A percentile compares a stretch with the other conserved stretches of the same genome.
phyloP scores from a whole-genome alignment of 2,329 filamentous ascomycete species.

The Verticillium tricorpus region DNA sequence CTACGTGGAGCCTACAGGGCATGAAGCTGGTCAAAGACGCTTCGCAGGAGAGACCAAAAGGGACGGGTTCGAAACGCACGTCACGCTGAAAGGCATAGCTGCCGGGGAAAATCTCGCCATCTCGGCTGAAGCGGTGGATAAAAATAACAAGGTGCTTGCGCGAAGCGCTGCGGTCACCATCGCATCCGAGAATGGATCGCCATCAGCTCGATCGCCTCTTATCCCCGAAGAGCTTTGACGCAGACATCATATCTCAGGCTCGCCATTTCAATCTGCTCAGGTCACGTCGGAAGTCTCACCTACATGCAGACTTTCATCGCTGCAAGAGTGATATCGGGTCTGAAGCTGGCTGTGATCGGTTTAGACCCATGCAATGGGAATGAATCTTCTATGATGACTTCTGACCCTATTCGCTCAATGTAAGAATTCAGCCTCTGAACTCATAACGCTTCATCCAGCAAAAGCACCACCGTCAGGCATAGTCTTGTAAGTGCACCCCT shows the following conservation, averaged over 20 bases:
- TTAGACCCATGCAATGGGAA: no score
- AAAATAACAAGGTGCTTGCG: neutral
- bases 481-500: slow-evolving; percentile 7
- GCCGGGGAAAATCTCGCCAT: neutral
- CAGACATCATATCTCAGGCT: no score
- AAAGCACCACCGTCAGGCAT: neutral
- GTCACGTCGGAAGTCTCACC: neutral
- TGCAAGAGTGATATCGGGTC: no score
- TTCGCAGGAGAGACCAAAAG: slow-evolving; percentile 7
- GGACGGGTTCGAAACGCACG: slow-evolving; percentile 8
- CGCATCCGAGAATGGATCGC: neutral
- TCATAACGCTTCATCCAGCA: neutral
- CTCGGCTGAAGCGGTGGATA: neutral
- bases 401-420: no score
- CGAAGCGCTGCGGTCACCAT: neutral
- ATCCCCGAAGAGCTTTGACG: neutral
- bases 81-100: neutral
- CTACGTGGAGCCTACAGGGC: slow-evolving; percentile 14
- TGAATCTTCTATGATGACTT: no score
- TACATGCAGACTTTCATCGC: no score
- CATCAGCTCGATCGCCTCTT: neutral
- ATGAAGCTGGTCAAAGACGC: slow-evolving; percentile 1
- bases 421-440: no score
- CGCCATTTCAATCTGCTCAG: neutral
- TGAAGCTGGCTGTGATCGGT: no score